These are phyloP conservation scores for Ceratobasidium sp. DNA, from an alignment of 1,284 basidiomycete genomes.

Conservation along the genomic window DNA sequence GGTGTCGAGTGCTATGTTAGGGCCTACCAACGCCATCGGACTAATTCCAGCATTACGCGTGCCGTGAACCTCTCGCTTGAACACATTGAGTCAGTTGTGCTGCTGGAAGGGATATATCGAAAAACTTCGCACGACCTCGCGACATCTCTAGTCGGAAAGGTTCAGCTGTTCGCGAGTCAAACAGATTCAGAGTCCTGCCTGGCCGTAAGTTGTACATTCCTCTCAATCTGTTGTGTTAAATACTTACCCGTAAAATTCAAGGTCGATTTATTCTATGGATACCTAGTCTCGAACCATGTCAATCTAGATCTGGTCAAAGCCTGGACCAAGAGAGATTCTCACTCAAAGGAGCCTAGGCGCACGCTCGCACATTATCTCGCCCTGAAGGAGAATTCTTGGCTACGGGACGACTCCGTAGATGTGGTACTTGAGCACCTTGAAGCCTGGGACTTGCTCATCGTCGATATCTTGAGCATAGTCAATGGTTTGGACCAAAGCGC, in stretches of 20 bases:
- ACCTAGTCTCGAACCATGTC: neutral
- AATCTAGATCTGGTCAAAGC: neutral
- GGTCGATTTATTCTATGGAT: conserved; percentile 22
- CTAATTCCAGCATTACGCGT: neutral
- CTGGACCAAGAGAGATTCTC: no score
- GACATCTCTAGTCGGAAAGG: neutral
- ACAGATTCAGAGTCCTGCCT: conserved; percentile 7
- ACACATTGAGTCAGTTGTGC: conserved; percentile 12
- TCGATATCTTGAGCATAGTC: neutral
- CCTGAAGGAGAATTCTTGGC: conserved; percentile 11
- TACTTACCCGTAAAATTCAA: neutral
- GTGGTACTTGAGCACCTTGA: conserved; percentile 1
- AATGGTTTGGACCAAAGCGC: neutral
- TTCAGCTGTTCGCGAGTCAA: conserved; percentile 14
- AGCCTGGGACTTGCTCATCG: neutral
- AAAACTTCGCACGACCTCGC: conserved; percentile 18
- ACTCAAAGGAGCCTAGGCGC: neutral
- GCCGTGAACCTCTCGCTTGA: conserved; percentile 5
- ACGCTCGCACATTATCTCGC: conserved; percentile 16
- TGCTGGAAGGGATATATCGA: conserved; percentile 21
- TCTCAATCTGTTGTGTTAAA: neutral
- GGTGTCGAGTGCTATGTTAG: conserved; percentile 11
- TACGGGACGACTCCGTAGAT: conserved; percentile 8
- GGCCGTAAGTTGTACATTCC: neutral
- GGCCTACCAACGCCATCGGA: conserved; percentile 11